A percentile compares a stretch with the other conserved stretches of the same genome.
Evolutionary conservation across 129 eudicot species (phyloP).

Genomic region (carrot (Daucus carota)): DH1_v3.0 NC_030381.2:56192001-56192500

Average conservation of each 20-base stretch:
- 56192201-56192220: constrained; percentile 80
- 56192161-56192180: background rate
- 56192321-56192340: background rate
- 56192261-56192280: constrained; percentile 86
- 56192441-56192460: background rate
- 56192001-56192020: background rate
- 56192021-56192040: background rate
- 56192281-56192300: constrained; percentile 4
- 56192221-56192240: constrained; percentile 90
- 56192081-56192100: background rate
- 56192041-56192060: background rate
- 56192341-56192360: background rate
- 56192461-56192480: background rate
- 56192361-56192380: background rate
- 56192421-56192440: background rate
- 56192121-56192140: background rate
- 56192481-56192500: background rate
- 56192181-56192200: constrained; percentile 30
- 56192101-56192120: background rate
- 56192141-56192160: background rate
- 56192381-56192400: background rate
- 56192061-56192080: background rate
- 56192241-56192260: constrained; percentile 87
- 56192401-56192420: background rate
- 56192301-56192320: background rate